Conservation (phyloP, 73 alveolate species). For the Blepharisma japonicum region DNA sequence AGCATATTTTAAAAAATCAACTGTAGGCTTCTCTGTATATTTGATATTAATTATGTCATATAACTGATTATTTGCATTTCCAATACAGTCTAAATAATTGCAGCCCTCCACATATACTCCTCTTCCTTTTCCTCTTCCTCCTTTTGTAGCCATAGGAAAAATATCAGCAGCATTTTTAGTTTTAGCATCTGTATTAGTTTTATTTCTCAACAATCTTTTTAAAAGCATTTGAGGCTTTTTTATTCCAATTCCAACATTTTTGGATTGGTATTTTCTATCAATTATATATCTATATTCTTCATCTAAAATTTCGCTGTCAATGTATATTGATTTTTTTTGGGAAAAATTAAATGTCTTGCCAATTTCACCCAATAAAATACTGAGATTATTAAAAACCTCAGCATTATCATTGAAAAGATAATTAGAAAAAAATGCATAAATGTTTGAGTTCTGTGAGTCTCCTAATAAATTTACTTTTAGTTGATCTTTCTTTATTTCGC, state of each 20-base stretch:
- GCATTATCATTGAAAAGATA: background rate
- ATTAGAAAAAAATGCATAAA: background rate
- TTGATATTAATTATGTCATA: too few relatives aligned
- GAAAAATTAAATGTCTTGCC: too few relatives aligned
- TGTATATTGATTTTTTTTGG: constrained; percentile 39
- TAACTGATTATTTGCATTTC: too few relatives aligned
- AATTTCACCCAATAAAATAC: too few relatives aligned
- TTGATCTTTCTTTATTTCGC: background rate
- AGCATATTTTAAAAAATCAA: too few relatives aligned
- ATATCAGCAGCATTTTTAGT: constrained; percentile 62
- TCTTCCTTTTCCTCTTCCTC: too few relatives aligned
- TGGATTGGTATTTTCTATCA: constrained; percentile 76
- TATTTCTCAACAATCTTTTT: constrained; percentile 66
- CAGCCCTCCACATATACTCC: too few relatives aligned
- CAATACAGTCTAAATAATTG: too few relatives aligned
- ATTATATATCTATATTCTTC: constrained; percentile 91
- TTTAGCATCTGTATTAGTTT: constrained; percentile 61
- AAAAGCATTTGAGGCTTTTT: constrained; percentile 85
- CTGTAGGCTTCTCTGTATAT: too few relatives aligned
- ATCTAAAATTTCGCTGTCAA: constrained; percentile 12
- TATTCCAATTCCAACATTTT: constrained; percentile 84
- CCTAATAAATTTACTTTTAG: background rate
- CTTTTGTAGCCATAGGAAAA: background rate
- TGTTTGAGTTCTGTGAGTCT: background rate
- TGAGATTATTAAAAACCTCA: too few relatives aligned